A percentile compares a stretch with the other conserved stretches of the same genome.
These are phyloP conservation scores for Paramyrothecium sp. DNA, from an alignment of 2,329 filamentous ascomycete species.

Conservation along the genomic window DNA sequence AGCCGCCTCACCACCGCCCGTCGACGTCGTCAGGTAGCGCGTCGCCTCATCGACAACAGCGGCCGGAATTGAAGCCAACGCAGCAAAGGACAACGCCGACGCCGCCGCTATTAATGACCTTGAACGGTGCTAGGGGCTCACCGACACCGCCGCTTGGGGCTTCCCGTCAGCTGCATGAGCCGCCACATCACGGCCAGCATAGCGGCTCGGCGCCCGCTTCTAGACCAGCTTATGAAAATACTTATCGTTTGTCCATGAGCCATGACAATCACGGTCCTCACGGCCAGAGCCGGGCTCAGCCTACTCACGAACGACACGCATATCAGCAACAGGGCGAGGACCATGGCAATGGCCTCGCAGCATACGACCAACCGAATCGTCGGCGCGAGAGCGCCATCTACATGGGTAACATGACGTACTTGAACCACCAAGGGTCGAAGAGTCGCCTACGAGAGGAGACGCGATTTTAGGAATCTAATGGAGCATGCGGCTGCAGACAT, in stretches of 20 bases:
- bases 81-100: slow-evolving; percentile 43
- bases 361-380: slow-evolving; percentile 42
- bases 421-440: slow-evolving; percentile 49
- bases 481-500: slow-evolving; percentile 10
- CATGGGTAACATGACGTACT: slow-evolving; percentile 43
- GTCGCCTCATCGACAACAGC: slow-evolving; percentile 51
- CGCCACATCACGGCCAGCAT: slow-evolving; percentile 38
- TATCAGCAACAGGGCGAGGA: slow-evolving; percentile 26
- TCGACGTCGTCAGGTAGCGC: slow-evolving; percentile 48
- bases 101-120: slow-evolving; percentile 41
- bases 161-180: slow-evolving; percentile 40
- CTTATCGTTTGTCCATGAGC: slow-evolving; percentile 26
- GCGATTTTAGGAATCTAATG: slow-evolving; percentile 35
- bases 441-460: slow-evolving; percentile 55
- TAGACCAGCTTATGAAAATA: slow-evolving; percentile 45
- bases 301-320: slow-evolving; percentile 36
- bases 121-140: slow-evolving; percentile 31
- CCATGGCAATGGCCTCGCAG: slow-evolving; percentile 14
- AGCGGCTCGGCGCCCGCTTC: slow-evolving; percentile 24
- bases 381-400: slow-evolving; percentile 63
- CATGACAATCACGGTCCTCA: slow-evolving; percentile 18
- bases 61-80: slow-evolving; percentile 26
- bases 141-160: slow-evolving; percentile 39
- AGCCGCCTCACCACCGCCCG: slow-evolving; percentile 39
- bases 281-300: slow-evolving; percentile 17